These are phyloP conservation scores for Blastomyces emzantsi DNA, from an alignment of 2,329 filamentous ascomycete genomes.

Conservation along the genomic window DNA sequence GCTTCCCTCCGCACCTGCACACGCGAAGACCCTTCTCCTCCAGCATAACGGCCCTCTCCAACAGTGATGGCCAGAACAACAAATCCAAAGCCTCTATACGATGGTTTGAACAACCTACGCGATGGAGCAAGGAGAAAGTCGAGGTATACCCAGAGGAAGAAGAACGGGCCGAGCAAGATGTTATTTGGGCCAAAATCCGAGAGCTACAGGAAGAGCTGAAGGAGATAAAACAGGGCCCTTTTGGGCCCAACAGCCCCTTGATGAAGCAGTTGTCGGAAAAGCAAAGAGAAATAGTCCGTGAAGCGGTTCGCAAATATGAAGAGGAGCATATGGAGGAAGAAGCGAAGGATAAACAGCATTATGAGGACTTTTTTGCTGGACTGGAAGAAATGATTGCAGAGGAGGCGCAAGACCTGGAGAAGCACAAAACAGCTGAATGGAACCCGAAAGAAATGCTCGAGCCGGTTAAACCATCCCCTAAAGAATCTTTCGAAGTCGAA, in stretches of 20 bases:
- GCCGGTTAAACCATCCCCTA: constrained; percentile 17
- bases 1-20: constrained; percentile 15
- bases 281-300: constrained; percentile 34
- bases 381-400: constrained; percentile 31
- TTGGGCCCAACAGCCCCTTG: constrained; percentile 36
- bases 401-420: constrained; percentile 16
- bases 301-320: constrained; percentile 37
- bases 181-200: constrained; percentile 31
- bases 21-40: constrained; percentile 26
- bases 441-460: constrained; percentile 21
- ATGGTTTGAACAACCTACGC: constrained; percentile 37
- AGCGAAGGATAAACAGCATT: constrained; percentile 10
- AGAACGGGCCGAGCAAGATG: constrained; percentile 29
- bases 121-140: constrained; percentile 28
- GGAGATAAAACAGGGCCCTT: constrained; percentile 35
- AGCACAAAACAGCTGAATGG: constrained; percentile 17
- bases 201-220: constrained; percentile 35
- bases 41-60: constrained; percentile 22
- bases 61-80: constrained; percentile 22
- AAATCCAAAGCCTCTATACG: constrained; percentile 33
- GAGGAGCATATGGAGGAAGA: constrained; percentile 25
- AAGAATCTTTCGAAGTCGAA: constrained; percentile 26
- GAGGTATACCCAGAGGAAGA: constrained; percentile 34
- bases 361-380: constrained; percentile 9
- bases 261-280: constrained; percentile 35